Base-by-base conservation (phyloP, 2,329 filamentous ascomycete species). In the Microdochium bolleyi region DNA sequence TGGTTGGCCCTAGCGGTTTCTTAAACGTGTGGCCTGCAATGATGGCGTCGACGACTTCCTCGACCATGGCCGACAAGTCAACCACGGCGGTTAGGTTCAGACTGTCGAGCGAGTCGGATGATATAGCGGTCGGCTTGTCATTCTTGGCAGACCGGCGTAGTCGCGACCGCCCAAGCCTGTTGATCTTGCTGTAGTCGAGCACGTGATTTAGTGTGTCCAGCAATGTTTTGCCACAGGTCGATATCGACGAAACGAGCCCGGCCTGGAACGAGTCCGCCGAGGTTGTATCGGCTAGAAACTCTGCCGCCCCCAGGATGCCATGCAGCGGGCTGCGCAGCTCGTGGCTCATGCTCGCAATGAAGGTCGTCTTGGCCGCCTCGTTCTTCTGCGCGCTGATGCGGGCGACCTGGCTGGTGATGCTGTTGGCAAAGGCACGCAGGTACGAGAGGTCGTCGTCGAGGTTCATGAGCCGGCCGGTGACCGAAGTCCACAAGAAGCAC, bases 271-370 rank as follows among this genome's bases (percentile, higher is more conserved):
- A 46, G 19, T 46, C 60, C 24, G 68, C 64, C 1, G 61, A 62
- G 3, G 60, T 59, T 8, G 72, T 72, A 16, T 78, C 74, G 22
- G 70, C 69, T 2, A 82, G 63, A 38, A 80, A 73, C 52, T 79
- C 76, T 1, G 72, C 69, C 56, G 67, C 80, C 1, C 76, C 78
- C 0, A 83, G 63, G 44, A 83, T 81, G 1, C 80, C 80, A 55
- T 83, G 79, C 2, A 83, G 61, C 0, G 80, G 80, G 3, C 73
- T 79, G 30, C 80, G 69, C 14, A 83, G 61, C 52, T 83, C 80
- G 60, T 83, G 80, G 19, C 77, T 81, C 56, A 83, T 80, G 25
- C 75, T 80, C 1, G 77, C 78, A 44, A 83, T 80, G 54, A 83
- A 82, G 10, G 79, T 78, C 1, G 75, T 74, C 57, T 83, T 83